phyloP scores from a whole-genome alignment of 371 early-diverging fungal genomes.

The Lichtheimia hyalospora region DNA sequence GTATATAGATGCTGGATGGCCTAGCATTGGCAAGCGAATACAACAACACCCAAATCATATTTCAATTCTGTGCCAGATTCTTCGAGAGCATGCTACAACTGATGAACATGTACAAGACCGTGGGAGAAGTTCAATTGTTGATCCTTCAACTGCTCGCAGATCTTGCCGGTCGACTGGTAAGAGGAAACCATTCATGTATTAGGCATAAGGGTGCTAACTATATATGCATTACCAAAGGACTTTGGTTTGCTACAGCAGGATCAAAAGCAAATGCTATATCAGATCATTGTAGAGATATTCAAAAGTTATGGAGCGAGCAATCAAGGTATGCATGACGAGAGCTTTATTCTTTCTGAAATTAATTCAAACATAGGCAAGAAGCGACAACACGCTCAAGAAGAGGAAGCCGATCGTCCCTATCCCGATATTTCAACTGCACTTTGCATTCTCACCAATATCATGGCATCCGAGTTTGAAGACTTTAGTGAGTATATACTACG shows the following conservation, averaged over 20 bases:
- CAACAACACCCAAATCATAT: conserved; percentile 62
- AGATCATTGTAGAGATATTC: conserved; percentile 46
- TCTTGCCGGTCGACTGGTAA: conserved; percentile 50
- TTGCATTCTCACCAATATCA: conserved; percentile 59
- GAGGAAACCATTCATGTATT: neutral
- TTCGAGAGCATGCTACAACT: conserved; percentile 67
- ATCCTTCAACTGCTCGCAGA: conserved; percentile 62
- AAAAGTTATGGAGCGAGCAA: conserved; percentile 54
- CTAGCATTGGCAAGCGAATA: conserved; percentile 71
- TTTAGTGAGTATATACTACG: conserved; percentile 29
- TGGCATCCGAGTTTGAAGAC: conserved; percentile 62
- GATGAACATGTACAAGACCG: conserved; percentile 63
- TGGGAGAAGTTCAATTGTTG: conserved; percentile 63
- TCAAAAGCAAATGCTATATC: conserved; percentile 48
- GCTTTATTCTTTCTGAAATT: neutral
- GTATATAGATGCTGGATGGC: conserved; percentile 69
- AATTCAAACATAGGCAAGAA: conserved; percentile 42
- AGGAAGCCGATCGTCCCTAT: conserved; percentile 68
- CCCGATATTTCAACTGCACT: conserved; percentile 67
- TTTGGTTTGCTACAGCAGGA: conserved; percentile 42
- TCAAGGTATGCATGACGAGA: conserved; percentile 32
- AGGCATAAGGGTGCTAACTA: neutral
- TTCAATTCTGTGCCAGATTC: conserved; percentile 56
- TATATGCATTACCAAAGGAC: conserved; percentile 19
- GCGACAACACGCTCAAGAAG: conserved; percentile 50